phyloP scores from a whole-genome alignment of 371 early-diverging fungal species.

The Saksenaea vasiformis region DNA sequence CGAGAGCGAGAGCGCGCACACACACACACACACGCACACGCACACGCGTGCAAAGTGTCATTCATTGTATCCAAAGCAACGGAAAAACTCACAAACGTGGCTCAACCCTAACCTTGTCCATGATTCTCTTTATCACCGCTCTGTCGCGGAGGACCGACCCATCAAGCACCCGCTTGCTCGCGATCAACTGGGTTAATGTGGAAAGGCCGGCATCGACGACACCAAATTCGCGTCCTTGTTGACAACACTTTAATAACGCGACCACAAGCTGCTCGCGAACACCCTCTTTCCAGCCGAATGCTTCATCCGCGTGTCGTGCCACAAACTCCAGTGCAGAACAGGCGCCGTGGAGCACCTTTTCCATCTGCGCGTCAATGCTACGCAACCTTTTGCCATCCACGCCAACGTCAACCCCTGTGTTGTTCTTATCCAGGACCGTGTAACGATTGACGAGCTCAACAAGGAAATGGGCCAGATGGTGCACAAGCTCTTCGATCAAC shows the following conservation, averaged over 20 bases:
- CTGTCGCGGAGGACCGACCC: constrained; percentile 13
- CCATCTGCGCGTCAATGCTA: constrained; percentile 36
- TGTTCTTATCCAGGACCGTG: constrained; percentile 27
- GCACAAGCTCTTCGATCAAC: constrained; percentile 33
- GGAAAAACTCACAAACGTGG: background rate
- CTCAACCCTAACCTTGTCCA: constrained; percentile 31
- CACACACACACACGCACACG: no score
- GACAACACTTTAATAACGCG: constrained; percentile 50
- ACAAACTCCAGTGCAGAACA: constrained; percentile 28
- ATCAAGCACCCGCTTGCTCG: constrained; percentile 23
- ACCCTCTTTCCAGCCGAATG: constrained; percentile 17
- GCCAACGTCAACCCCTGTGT: constrained; percentile 41
- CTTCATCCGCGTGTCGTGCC: constrained; percentile 22
- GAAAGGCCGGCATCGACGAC: constrained; percentile 50
- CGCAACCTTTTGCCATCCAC: constrained; percentile 38
- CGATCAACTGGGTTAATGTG: constrained; percentile 35
- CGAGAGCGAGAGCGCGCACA: no score
- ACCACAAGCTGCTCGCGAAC: constrained; percentile 21
- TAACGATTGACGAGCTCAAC: constrained; percentile 35
- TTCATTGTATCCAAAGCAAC: background rate
- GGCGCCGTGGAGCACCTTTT: constrained; percentile 28
- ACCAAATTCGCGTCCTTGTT: constrained; percentile 47
- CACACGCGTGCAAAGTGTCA: no score
- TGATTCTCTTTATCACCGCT: constrained; percentile 20
- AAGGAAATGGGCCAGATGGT: constrained; percentile 28